Evolutionary conservation across 2,329 filamentous ascomycete species (phyloP).

Genomic region (Aspergillus felis): DNA sequence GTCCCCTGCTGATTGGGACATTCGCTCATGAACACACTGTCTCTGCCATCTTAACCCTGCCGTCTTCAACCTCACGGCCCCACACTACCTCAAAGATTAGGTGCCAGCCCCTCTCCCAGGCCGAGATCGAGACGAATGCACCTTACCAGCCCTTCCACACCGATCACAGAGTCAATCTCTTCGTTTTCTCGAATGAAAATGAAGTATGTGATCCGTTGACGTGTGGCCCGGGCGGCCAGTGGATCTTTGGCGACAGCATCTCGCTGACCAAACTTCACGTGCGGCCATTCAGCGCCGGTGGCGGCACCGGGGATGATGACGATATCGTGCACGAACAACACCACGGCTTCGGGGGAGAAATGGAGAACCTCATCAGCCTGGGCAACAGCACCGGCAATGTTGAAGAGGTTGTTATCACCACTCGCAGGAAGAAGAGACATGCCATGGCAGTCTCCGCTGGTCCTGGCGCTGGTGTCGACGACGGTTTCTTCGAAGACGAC

Average conservation of each 20-base stretch:
- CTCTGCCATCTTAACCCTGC: slow-evolving; percentile 41
- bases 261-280: slow-evolving; percentile 47
- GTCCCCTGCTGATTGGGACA: slow-evolving; percentile 54
- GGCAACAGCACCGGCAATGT: slow-evolving; percentile 54
- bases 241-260: slow-evolving; percentile 54
- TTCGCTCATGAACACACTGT: slow-evolving; percentile 45
- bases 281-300: slow-evolving; percentile 40
- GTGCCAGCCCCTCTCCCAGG: slow-evolving; percentile 63
- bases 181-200: slow-evolving; percentile 52
- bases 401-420: slow-evolving; percentile 79
- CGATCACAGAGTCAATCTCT: slow-evolving; percentile 76
- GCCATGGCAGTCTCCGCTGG: slow-evolving; percentile 27
- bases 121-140: slow-evolving; percentile 92
- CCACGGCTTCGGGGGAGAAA: slow-evolving; percentile 34
- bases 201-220: slow-evolving; percentile 43
- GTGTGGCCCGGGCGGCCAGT: slow-evolving; percentile 32
- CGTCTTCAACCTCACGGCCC: slow-evolving; percentile 39
- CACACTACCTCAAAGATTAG: slow-evolving; percentile 36
- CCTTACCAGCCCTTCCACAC: slow-evolving; percentile 96
- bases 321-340: slow-evolving; percentile 29
- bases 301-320: slow-evolving; percentile 33
- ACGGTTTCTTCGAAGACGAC: slow-evolving; percentile 86
- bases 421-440: slow-evolving; percentile 61
- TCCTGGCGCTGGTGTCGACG: slow-evolving; percentile 49
- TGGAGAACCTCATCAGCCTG: slow-evolving; percentile 50